Percentiles rank a stretch among this genome's conserved stretches.
These are phyloP conservation scores for Lactifluus pinguis DNA, from an alignment of 768 basidiomycete species.

Conservation along the genomic window DNA sequence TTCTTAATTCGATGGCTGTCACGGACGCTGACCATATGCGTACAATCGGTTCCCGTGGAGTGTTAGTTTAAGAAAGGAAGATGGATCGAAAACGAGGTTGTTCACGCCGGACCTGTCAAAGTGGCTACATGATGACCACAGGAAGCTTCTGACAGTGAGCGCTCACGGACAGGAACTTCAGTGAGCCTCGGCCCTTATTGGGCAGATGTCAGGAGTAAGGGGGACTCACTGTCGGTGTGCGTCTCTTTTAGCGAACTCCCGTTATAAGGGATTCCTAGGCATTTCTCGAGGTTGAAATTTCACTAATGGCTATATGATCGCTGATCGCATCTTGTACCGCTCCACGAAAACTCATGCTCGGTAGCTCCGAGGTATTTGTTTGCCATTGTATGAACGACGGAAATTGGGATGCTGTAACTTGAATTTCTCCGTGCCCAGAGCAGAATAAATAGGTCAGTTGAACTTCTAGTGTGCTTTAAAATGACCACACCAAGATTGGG, in stretches of 20 bases:
- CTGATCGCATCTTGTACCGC: constrained; percentile 28
- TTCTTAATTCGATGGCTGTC: not conserved
- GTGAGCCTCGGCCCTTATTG: constrained; percentile 27
- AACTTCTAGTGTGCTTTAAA: constrained; percentile 10
- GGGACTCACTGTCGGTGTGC: constrained; percentile 28
- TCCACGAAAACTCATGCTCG: constrained; percentile 21
- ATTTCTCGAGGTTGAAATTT: constrained; percentile 36
- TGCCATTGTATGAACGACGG: constrained; percentile 25
- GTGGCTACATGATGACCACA: constrained; percentile 36
- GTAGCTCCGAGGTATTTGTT: constrained; percentile 24
- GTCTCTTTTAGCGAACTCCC: constrained; percentile 31
- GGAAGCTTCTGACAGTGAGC: no score
- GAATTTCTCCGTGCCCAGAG: constrained; percentile 30
- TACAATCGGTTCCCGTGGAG: constrained; percentile 28
- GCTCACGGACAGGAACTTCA: no score
- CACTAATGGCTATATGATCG: constrained; percentile 31
- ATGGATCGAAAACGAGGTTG: constrained; percentile 27
- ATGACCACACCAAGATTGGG: not conserved
- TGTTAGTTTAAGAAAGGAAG: constrained; percentile 26
- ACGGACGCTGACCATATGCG: not conserved
- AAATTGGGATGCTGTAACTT: no score
- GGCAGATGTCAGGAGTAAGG: not conserved
- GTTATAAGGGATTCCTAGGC: constrained; percentile 29
- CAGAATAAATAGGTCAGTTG: no score
- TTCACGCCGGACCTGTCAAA: constrained; percentile 37